Evolutionary conservation across 2,329 filamentous ascomycete genomes (phyloP).

Genomic region (Alternaria longipes): DNA sequence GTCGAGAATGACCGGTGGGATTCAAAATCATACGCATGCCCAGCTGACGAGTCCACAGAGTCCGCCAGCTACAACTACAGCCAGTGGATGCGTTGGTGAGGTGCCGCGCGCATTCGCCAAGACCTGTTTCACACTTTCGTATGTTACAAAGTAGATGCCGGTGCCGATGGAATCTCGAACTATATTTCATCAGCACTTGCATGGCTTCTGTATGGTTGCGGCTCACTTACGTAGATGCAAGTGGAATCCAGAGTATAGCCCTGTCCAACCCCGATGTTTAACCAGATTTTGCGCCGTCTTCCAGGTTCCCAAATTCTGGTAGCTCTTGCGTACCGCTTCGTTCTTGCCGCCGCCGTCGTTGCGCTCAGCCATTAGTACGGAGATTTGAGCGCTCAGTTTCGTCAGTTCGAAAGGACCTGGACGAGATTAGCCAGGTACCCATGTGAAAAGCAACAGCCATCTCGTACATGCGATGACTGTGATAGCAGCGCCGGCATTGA

Average conservation of each 20-base stretch:
- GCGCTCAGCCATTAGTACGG: slow-evolving; percentile 75
- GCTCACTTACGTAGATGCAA: slow-evolving; percentile 74
- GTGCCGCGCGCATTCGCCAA: slow-evolving; percentile 77
- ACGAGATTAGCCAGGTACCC: slow-evolving; percentile 19
- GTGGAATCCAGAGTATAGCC: slow-evolving; percentile 82
- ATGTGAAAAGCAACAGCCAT: not conserved
- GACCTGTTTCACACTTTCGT: slow-evolving; percentile 85
- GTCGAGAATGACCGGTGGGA: not conserved
- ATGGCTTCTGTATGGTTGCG: not conserved
- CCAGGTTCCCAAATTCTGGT: slow-evolving; percentile 80
- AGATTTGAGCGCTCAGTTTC: slow-evolving; percentile 88
- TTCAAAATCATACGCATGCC: slow-evolving; percentile 70
- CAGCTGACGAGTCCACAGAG: slow-evolving; percentile 85
- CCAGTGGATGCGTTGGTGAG: slow-evolving; percentile 79
- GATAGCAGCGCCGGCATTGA: slow-evolving; percentile 80
- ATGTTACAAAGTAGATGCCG: slow-evolving; percentile 87
- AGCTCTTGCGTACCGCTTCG: slow-evolving; percentile 61
- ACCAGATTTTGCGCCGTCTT: slow-evolving; percentile 80
- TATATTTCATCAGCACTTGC: slow-evolving; percentile 48
- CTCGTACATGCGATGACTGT: slow-evolving; percentile 76
- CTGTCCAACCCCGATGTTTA: slow-evolving; percentile 74
- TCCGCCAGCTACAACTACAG: slow-evolving; percentile 80
- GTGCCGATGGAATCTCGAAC: slow-evolving; percentile 86
- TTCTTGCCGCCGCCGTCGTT: slow-evolving; percentile 57
- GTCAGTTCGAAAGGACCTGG: slow-evolving; percentile 84